Percentiles rank a stretch among this genome's conserved stretches.
Conservation (phyloP, 768 basidiomycete species). For the Xerocomellus amylosporus region DNA sequence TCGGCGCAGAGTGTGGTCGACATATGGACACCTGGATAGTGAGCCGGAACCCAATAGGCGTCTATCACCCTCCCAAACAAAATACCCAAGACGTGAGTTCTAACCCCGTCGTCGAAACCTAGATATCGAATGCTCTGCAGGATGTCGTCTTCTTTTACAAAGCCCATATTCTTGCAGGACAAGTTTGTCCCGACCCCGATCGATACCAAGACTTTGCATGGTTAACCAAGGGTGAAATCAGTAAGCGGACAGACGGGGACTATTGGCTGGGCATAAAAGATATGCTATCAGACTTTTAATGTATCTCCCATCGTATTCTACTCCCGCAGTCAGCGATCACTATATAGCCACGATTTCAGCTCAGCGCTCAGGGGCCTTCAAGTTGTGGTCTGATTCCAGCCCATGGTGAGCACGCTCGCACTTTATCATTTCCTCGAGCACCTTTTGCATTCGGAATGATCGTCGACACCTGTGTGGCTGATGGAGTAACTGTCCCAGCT, state of each 20-base stretch:
- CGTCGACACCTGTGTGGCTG: background rate
- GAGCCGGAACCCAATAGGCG: slow-evolving; percentile 83
- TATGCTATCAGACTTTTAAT: slow-evolving; percentile 65
- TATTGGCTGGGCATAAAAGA: slow-evolving; percentile 82
- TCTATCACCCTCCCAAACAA: slow-evolving; percentile 52
- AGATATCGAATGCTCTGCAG: slow-evolving; percentile 39
- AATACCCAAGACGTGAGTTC: slow-evolving; percentile 38
- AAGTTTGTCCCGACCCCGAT: slow-evolving; percentile 58
- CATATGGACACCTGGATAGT: slow-evolving; percentile 94
- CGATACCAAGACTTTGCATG: slow-evolving; percentile 79
- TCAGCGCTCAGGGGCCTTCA: background rate
- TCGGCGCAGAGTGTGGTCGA: slow-evolving; percentile 69
- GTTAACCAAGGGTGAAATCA: slow-evolving; percentile 91
- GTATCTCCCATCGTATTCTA: slow-evolving; percentile 6
- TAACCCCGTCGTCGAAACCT: background rate
- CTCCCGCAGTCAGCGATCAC: background rate
- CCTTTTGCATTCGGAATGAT: background rate
- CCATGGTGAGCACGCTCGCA: background rate
- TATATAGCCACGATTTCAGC: background rate
- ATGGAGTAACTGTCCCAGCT: background rate
- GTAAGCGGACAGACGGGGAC: slow-evolving; percentile 56
- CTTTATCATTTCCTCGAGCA: background rate
- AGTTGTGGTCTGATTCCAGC: background rate
- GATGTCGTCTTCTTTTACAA: slow-evolving; percentile 86
- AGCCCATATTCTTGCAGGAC: slow-evolving; percentile 88